Base-by-base conservation (phyloP, 2,329 filamentous ascomycete genomes). In the Anthostomella pinea region DNA sequence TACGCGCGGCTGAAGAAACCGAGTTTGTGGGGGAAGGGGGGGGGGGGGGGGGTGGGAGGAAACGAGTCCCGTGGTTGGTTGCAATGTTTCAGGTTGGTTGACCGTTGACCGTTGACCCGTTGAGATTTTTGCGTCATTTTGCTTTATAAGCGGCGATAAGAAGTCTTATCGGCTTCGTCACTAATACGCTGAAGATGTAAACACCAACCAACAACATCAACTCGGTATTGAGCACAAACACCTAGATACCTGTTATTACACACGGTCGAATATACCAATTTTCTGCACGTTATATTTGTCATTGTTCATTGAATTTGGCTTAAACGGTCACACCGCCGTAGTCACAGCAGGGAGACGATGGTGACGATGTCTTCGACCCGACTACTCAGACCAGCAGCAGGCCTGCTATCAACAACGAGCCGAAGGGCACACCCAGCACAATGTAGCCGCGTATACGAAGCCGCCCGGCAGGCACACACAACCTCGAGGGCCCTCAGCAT, bases 381-480 rank as follows among this genome's bases (percentile, higher is more conserved):
- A 35, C 40, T 59, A 26, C 13, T 55, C 21, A 51, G 55, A 38
- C 57, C 58, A 7, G 47, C 55, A 30, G 46, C 46, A 14, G 39
- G 43, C 18, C 44, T 60, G 15, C 43, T 58, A 11, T 46, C 53
- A n/a, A 37, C 48, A n/a, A 39, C 48, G 16, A 41, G 49, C 30
- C 49, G 55, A 39, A 36, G 38, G 35, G 30, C 37, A 30, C 39
- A 24, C n/a, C 41, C 46, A 13, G 33, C 47, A 21, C 46, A 35
- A 45, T 42, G 36, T 25, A 37, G 30, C 22, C 43, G 32, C 22
- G 40, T 54, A 34, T 52, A 53, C 41, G 41, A 46, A 34, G 48
- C 52, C n/a, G 51, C 46, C 18, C 56, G 56, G 32, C 51, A 51
- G 35, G 53, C 57, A 8, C 57, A 59, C 33, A 59, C 51, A 22